phyloP scores from a whole-genome alignment of 2,329 filamentous ascomycete species.

The Biscogniauxia mediterranea region DNA sequence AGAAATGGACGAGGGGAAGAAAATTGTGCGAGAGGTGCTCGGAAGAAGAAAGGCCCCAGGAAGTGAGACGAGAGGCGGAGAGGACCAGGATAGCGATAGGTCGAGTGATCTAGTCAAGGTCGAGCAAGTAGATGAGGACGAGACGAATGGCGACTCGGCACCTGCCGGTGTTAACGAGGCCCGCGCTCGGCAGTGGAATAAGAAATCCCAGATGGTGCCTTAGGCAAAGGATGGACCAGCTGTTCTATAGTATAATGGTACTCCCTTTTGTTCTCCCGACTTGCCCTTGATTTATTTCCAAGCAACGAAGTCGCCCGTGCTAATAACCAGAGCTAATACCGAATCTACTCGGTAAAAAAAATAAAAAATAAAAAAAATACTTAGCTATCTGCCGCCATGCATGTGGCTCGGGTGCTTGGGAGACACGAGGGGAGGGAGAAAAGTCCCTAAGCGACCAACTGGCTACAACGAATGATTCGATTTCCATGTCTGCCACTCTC shows the following conservation, averaged over 20 bases:
- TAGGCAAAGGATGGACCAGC: slow-evolving; percentile 8
- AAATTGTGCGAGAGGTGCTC: slow-evolving; percentile 67
- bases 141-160: slow-evolving; percentile 17
- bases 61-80: slow-evolving; percentile 16
- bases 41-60: slow-evolving; percentile 15
- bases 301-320: too few species aligned
- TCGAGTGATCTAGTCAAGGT: slow-evolving; percentile 24
- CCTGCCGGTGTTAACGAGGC: slow-evolving; percentile 12
- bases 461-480: too few species aligned
- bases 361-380: too few species aligned
- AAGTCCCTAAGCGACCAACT: too few species aligned
- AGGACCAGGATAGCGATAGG: slow-evolving; percentile 20
- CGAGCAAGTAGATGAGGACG: slow-evolving; percentile 18
- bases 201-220: slow-evolving; percentile 28
- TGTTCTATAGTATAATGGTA: neutral
- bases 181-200: slow-evolving; percentile 16
- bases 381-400: too few species aligned
- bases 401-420: too few species aligned
- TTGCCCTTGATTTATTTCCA: neutral
- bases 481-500: too few species aligned
- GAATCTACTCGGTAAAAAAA: too few species aligned
- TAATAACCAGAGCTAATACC: too few species aligned
- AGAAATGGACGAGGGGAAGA: slow-evolving; percentile 70
- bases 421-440: too few species aligned
- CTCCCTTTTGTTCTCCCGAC: neutral